Conservation (phyloP, 345 rosid species). For the Corchorus olitorius region DNA sequence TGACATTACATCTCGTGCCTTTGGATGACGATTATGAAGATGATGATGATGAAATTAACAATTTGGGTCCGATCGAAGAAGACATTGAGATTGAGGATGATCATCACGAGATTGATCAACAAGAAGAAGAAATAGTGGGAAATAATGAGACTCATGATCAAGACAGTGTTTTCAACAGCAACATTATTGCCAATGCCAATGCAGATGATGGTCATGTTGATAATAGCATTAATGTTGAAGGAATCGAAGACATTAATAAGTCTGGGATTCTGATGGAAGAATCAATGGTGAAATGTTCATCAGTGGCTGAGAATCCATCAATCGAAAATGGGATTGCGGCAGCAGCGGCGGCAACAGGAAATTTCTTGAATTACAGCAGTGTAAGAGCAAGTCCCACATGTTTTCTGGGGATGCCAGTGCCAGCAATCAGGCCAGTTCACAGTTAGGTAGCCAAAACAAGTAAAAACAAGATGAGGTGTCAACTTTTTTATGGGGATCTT, state of each 20-base stretch:
- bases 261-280: not conserved
- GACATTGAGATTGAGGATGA: not conserved
- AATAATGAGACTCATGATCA: not conserved
- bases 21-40: conserved; percentile 9
- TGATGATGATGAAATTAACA: not conserved
- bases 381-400: conserved; percentile 30
- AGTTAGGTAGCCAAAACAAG: conserved; percentile 14
- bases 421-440: conserved; percentile 43
- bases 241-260: not conserved
- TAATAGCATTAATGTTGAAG: not conserved
- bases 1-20: conserved; percentile 63
- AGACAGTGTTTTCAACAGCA: not conserved
- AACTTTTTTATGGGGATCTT: not conserved
- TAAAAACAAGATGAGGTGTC: not conserved
- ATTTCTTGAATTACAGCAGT: conserved; percentile 31
- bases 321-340: conserved; percentile 13
- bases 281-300: not conserved
- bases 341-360: conserved; percentile 29
- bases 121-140: conserved; percentile 12
- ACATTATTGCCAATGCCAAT: not conserved
- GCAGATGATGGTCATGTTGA: not conserved
- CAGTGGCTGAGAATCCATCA: conserved; percentile 14
- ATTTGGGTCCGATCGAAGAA: not conserved
- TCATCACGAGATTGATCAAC: not conserved
- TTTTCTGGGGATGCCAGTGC: conserved; percentile 37